Evolutionary conservation across 495 filamentous ascomycete species (phyloP).

Genomic region (Chaetomidium leptoderma): DNA sequence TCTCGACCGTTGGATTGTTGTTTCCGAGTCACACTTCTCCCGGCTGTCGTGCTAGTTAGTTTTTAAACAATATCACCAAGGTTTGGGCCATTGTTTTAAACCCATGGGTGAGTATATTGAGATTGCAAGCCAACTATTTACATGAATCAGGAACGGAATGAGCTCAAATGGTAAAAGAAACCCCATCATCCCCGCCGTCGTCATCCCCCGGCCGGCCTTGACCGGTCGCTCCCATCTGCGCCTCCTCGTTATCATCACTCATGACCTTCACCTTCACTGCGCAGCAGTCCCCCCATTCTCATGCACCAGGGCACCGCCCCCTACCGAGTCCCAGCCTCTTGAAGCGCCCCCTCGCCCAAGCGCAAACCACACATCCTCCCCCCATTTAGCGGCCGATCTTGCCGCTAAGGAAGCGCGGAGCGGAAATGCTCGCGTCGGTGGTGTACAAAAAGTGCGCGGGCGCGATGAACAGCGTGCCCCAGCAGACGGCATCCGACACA

Average conservation of each 20-base stretch:
- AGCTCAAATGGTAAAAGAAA: background rate
- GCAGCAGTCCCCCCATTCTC: too few relatives aligned
- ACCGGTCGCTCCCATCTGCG: background rate
- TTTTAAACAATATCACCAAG: background rate
- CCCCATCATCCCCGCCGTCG: background rate
- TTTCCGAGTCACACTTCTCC: too few relatives aligned
- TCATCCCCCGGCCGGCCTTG: background rate
- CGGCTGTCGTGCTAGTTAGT: background rate
- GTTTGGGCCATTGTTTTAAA: background rate
- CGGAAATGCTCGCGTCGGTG: background rate
- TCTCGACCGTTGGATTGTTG: too few relatives aligned
- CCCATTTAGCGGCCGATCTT: background rate
- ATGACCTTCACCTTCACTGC: background rate
- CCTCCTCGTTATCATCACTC: background rate
- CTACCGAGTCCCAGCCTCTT: background rate
- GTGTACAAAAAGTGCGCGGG: slow-evolving; percentile 14
- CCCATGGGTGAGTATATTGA: slow-evolving; percentile 16
- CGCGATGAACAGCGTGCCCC: slow-evolving; percentile 10
- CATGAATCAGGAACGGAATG: slow-evolving; percentile 1
- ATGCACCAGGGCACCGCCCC: background rate
- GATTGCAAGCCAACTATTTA: slow-evolving; percentile 8
- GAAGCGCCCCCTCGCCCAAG: too few relatives aligned
- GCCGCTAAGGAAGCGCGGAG: background rate
- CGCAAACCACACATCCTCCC: background rate
- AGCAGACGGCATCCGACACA: slow-evolving; percentile 11